phyloP scores from a whole-genome alignment of 1,284 basidiomycete species.

The Trametes pubescens region DNA sequence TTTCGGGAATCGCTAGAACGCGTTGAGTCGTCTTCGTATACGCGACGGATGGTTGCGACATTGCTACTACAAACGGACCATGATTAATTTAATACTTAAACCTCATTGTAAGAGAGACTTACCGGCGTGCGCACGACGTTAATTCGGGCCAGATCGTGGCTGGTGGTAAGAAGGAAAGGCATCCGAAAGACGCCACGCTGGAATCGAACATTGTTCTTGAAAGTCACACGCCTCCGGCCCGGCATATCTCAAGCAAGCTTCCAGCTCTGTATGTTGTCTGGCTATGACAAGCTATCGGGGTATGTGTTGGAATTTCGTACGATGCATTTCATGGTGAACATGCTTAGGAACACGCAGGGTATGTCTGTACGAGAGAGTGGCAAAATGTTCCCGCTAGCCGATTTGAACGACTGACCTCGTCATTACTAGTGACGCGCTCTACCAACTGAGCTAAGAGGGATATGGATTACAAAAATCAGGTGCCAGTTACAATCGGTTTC shows the following conservation, averaged over 20 bases:
- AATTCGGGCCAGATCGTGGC: not conserved
- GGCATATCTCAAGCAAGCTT: not conserved
- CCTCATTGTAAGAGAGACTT: not conserved
- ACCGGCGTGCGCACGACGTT: no score
- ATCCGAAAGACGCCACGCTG: not conserved
- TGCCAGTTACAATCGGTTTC: no score
- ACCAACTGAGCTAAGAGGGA: slow-evolving; percentile 63
- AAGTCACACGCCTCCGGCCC: not conserved
- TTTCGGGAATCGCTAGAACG: slow-evolving; percentile 43
- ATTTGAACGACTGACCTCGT: no score
- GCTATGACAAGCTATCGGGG: no score
- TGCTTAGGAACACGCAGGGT: no score
- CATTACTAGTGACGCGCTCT: slow-evolving; percentile 64
- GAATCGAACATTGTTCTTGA: not conserved
- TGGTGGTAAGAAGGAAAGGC: not conserved
- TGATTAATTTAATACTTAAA: not conserved
- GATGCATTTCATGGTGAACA: no score
- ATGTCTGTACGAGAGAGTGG: no score
- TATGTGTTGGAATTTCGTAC: no score
- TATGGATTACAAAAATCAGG: no score
- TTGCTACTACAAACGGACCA: not conserved
- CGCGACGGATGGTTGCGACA: not conserved
- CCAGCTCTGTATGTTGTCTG: no score
- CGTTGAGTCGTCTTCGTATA: slow-evolving; percentile 35
- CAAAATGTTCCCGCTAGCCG: no score